phyloP scores from a whole-genome alignment of 441 rosid species.

The Breynia disticha region DNA sequence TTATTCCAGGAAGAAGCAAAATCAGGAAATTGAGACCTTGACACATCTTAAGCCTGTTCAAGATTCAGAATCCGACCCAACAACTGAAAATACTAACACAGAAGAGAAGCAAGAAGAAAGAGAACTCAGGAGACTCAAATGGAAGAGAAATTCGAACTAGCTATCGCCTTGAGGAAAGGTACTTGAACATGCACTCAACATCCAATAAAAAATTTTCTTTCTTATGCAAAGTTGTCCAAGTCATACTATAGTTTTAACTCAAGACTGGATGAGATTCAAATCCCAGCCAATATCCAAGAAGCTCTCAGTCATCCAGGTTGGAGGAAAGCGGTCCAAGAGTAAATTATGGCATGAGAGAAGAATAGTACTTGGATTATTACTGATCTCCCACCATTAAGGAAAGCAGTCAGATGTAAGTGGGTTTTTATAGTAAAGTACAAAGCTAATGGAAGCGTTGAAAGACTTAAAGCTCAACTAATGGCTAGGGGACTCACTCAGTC shows the following conservation, averaged over 20 bases:
- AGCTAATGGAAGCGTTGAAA: not conserved
- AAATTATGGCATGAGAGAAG: not conserved
- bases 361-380: slow-evolving; percentile 1
- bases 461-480: not conserved
- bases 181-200: no score
- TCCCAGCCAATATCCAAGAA: not conserved
- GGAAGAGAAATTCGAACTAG: no score
- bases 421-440: not conserved
- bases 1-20: no score
- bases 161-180: no score
- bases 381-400: not conserved
- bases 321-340: not conserved
- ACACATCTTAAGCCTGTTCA: no score
- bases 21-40: no score
- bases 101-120: no score
- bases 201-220: not conserved
- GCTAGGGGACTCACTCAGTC: not conserved
- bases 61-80: no score
- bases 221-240: not conserved
- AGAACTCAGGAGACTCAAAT: no score
- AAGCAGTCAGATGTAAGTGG: not conserved
- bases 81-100: no score
- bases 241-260: not conserved
- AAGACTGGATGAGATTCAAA: not conserved
- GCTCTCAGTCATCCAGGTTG: not conserved